phyloP scores from a whole-genome alignment of 257 asterid genomes.

The Euphrasia confusa region DNA sequence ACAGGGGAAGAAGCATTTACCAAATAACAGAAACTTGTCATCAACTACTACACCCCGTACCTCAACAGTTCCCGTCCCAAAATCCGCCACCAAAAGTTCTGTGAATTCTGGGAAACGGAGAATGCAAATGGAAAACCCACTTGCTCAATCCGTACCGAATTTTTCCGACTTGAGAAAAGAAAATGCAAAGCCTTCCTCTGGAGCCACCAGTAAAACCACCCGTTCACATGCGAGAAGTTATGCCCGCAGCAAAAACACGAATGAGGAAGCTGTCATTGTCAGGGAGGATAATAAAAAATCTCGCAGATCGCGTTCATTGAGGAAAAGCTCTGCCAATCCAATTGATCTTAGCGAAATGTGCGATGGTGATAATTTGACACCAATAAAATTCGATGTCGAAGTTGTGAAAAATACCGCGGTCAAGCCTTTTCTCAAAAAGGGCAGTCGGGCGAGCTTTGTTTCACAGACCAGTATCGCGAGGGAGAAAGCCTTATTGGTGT shows the following conservation, averaged over 20 bases:
- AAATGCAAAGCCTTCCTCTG: slow-evolving; percentile 61
- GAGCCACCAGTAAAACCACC: slow-evolving; percentile 44
- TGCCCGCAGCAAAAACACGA: slow-evolving; percentile 53
- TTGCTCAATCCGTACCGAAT: slow-evolving; percentile 86
- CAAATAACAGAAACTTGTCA: slow-evolving; percentile 41
- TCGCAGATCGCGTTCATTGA: slow-evolving; percentile 45
- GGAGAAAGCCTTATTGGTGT: slow-evolving; percentile 39
- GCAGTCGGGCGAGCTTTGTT: slow-evolving; percentile 43
- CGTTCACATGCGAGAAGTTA: slow-evolving; percentile 62
- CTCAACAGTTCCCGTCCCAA: slow-evolving; percentile 52
- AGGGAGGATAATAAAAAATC: slow-evolving; percentile 64
- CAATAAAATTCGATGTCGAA: slow-evolving; percentile 47
- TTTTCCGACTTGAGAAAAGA: slow-evolving; percentile 82
- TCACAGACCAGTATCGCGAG: slow-evolving; percentile 38
- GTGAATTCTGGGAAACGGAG: slow-evolving; percentile 54
- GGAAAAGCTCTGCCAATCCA: slow-evolving; percentile 51
- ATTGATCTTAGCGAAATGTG: slow-evolving; percentile 42
- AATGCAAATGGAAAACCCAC: slow-evolving; percentile 72
- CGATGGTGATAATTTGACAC: slow-evolving; percentile 47
- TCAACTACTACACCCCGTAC: slow-evolving; percentile 59
- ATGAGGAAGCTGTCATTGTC: slow-evolving; percentile 46
- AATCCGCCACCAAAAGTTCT: slow-evolving; percentile 52
- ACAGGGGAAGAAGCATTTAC: slow-evolving; percentile 49
- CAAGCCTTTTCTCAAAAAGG: slow-evolving; percentile 62
- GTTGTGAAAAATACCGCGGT: slow-evolving; percentile 38